phyloP scores from a whole-genome alignment of 2,329 filamentous ascomycete species.

The Beauveria bassiana region DNA sequence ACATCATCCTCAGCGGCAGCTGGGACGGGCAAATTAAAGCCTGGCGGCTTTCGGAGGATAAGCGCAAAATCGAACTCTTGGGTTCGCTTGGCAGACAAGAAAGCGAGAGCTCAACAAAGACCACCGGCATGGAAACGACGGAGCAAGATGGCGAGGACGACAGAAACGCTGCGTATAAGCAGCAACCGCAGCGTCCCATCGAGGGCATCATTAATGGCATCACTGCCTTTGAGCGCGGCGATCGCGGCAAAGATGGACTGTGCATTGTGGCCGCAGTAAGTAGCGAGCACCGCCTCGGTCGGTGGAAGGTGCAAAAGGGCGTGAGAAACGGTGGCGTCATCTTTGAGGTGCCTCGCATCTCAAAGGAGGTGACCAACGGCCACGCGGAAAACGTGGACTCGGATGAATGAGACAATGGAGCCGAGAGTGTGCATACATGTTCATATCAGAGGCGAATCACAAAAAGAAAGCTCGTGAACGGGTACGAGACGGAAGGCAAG shows the following conservation, averaged over 20 bases:
- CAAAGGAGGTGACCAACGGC: not conserved
- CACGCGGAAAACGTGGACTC: constrained; percentile 27
- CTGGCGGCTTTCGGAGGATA: constrained; percentile 81
- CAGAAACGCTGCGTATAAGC: constrained; percentile 19
- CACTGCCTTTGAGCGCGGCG: constrained; percentile 76
- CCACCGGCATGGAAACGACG: constrained; percentile 1
- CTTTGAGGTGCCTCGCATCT: constrained; percentile 63
- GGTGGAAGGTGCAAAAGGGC: constrained; percentile 60
- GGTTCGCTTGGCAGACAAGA: constrained; percentile 52
- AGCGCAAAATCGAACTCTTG: constrained; percentile 64
- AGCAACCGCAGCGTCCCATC: constrained; percentile 29
- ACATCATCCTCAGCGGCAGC: constrained; percentile 82
- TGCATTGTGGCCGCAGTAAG: constrained; percentile 81
- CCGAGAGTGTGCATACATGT: too few species aligned
- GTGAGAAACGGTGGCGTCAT: constrained; percentile 80
- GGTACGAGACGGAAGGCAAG: too few species aligned
- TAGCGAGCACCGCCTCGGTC: constrained; percentile 76
- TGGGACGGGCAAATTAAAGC: constrained; percentile 82
- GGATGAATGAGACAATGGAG: constrained; percentile 18
- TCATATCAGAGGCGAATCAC: not conserved
- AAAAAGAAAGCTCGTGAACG: not conserved
- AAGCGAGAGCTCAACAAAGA: not conserved
- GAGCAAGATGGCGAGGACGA: constrained; percentile 20
- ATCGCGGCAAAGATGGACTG: constrained; percentile 66
- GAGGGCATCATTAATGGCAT: constrained; percentile 84